phyloP scores from a whole-genome alignment of 768 basidiomycete genomes.

The Leccinum incarnatum region DNA sequence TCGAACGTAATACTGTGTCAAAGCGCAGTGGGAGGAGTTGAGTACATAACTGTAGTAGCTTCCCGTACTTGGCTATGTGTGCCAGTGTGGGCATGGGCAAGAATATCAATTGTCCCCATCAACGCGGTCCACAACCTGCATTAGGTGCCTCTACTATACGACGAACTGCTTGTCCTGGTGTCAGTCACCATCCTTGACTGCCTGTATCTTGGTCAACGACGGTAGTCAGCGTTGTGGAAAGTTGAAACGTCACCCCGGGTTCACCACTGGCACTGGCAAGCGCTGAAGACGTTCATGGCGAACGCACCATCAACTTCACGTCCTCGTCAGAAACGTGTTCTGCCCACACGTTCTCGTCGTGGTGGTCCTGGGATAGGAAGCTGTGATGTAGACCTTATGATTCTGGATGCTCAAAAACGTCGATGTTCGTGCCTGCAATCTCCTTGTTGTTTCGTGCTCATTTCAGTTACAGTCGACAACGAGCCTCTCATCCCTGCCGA shows the following conservation, averaged over 20 bases:
- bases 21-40: neutral
- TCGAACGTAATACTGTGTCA: neutral
- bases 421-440: constrained; percentile 52
- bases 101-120: neutral
- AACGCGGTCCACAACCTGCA: constrained; percentile 10
- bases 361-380: constrained; percentile 79
- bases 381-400: constrained; percentile 78
- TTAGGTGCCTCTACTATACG: constrained; percentile 9
- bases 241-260: constrained; percentile 3
- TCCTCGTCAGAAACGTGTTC: constrained; percentile 69
- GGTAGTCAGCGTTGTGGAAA: constrained; percentile 5
- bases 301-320: constrained; percentile 36
- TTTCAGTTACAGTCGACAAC: constrained; percentile 53
- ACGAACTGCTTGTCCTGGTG: constrained; percentile 2
- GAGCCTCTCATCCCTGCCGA: constrained; percentile 67
- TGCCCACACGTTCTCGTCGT: constrained; percentile 77
- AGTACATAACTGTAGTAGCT: neutral
- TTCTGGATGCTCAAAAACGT: constrained; percentile 76
- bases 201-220: neutral
- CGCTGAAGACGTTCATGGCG: constrained; percentile 25
- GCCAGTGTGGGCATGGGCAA: neutral
- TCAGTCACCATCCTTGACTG: constrained; percentile 1
- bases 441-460: constrained; percentile 19
- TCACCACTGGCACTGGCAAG: constrained; percentile 8
- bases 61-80: neutral